Evolutionary conservation across 768 basidiomycete genomes (phyloP), one percentile per base, ranked within the genome.

Genomic region (Amanita inopinata): DNA sequence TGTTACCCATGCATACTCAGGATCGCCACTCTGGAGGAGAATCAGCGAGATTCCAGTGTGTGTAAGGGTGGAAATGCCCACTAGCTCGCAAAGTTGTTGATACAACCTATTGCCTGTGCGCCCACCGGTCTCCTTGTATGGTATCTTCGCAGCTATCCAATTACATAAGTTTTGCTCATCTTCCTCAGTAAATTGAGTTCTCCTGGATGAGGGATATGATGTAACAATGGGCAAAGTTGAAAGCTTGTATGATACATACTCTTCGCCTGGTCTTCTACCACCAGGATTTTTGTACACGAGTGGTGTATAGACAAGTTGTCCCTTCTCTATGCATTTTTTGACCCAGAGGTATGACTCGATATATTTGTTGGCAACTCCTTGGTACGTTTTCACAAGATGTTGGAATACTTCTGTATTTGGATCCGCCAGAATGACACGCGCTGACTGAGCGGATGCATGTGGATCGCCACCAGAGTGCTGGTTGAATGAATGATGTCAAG

Each of bases 401-500:
- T 75, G 69, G 51, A 87, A 89, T 3, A 81, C 71, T 15, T 84
- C 82, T 0, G 83, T 85, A 48, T 80, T 78, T 1, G 83, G 83
- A 56, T 88, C 85, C 2, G 85, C 86, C 6, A 89, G 69, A 41
- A 89, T 81, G 30, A 89, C 80, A 23, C 74, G 74, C 7, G 86
- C 85, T 4, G 72, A 71, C 51, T 83, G 77, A n/a, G 70, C 64
- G 14, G 82, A 75, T 7, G 82, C 78, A 40, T 74, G 68, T 2
- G 84, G 81, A 46, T 87, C 80, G 12, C 86, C 86, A 20, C 86
- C 86, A 24, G 83, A 89, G 51, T 88, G 80, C 86, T 88, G 47
- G 11, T 35, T 5, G 48, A 43, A 15, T 31, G 34, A n/a, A 18
- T 42, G 25, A 5, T 22, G 17, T 19, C 19, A 22, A 22, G 36